Conservation (phyloP, 2,329 filamentous ascomycete species). For the Diplocarpon rosae region DNA sequence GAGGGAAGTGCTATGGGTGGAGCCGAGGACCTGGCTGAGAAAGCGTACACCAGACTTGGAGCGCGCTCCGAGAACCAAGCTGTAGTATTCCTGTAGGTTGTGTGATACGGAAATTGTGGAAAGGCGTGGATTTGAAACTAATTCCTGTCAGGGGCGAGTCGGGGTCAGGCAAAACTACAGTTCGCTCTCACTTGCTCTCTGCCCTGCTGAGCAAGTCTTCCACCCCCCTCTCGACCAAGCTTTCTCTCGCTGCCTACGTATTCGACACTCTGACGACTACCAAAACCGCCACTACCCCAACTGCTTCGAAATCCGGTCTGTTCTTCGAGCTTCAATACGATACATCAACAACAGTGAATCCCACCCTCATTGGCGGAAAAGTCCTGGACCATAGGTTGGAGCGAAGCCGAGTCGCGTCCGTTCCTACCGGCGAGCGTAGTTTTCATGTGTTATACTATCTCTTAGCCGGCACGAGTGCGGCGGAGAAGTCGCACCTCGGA, state of each 20-base stretch:
- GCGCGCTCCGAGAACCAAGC: slow-evolving; percentile 89
- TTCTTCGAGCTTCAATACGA: slow-evolving; percentile 98
- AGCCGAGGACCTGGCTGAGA: slow-evolving; percentile 80
- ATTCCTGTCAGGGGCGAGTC: slow-evolving; percentile 66
- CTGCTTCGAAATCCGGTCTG: slow-evolving; percentile 87
- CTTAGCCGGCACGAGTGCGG: slow-evolving; percentile 77
- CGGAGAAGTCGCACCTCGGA: slow-evolving; percentile 79
- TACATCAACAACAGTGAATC: slow-evolving; percentile 71
- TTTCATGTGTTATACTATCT: slow-evolving; percentile 96
- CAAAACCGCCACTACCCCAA: slow-evolving; percentile 90
- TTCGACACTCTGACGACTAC: slow-evolving; percentile 96
- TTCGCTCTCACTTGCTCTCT: slow-evolving; percentile 79
- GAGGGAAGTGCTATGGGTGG: slow-evolving; percentile 88
- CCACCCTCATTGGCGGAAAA: slow-evolving; percentile 86
- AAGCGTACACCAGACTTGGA: slow-evolving; percentile 76
- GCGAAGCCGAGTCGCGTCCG: slow-evolving; percentile 78
- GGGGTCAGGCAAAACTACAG: slow-evolving; percentile 88
- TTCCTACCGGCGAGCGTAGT: slow-evolving; percentile 91
- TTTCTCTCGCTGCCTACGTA: slow-evolving; percentile 86
- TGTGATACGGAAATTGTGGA: neutral
- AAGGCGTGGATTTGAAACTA: slow-evolving; percentile 4
- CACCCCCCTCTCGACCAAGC: slow-evolving; percentile 84
- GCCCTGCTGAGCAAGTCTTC: slow-evolving; percentile 81
- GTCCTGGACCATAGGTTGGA: slow-evolving; percentile 88
- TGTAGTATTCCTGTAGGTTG: slow-evolving; percentile 76